A percentile compares a stretch with the other conserved stretches of the same genome.
Conservation (phyloP, 345 rosid species). For the Citrus australasica region DNA sequence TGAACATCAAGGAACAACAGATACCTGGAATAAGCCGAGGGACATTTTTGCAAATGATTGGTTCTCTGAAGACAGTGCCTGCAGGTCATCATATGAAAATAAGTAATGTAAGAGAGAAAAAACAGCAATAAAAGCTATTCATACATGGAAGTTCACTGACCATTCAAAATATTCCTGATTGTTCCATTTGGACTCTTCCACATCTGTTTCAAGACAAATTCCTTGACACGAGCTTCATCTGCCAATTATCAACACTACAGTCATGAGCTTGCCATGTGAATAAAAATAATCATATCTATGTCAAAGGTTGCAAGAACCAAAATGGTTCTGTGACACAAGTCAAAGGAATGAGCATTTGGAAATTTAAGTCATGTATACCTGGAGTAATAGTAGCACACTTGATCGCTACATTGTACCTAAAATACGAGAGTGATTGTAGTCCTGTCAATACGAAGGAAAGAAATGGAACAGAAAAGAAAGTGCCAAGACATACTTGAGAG, state of each 20-base stretch:
- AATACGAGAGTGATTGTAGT: conserved; percentile 2
- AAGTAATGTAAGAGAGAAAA: conserved; percentile 2
- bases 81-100: conserved; percentile 10
- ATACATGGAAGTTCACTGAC: conserved; percentile 33
- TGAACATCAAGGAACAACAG: not conserved
- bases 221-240: conserved; percentile 93
- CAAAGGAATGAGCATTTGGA: not conserved
- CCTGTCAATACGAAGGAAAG: not conserved
- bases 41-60: conserved; percentile 89
- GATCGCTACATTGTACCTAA: conserved; percentile 94
- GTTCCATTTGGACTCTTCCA: conserved; percentile 99
- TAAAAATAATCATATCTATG: not conserved
- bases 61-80: conserved; percentile 99
- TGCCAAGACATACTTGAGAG: conserved; percentile 49
- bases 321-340: not conserved
- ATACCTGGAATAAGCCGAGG: conserved; percentile 86
- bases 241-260: conserved; percentile 18
- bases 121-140: not conserved
- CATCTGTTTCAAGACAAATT: conserved; percentile 87
- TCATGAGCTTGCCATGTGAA: not conserved
- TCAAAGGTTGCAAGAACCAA: not conserved
- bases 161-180: conserved; percentile 91
- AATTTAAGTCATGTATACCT: conserved; percentile 42
- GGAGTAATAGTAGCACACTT: conserved; percentile 99
- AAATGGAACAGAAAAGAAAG: not conserved